These are phyloP conservation scores for Pseudogymnoascus sp. DNA, from an alignment of 2,329 filamentous ascomycete genomes.

Conservation along the genomic window DNA sequence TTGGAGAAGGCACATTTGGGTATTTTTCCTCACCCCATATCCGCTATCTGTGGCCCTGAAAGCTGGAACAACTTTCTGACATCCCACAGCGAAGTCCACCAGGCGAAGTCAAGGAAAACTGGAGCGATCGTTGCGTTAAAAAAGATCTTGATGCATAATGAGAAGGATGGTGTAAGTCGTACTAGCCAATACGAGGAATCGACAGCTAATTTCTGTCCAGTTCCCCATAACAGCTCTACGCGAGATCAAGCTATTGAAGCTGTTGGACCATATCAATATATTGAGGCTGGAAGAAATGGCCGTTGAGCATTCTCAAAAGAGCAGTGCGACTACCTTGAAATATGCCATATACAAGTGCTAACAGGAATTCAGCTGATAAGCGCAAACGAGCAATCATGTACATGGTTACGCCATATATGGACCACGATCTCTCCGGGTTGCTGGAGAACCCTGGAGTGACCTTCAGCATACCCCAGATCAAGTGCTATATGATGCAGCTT, in stretches of 20 bases:
- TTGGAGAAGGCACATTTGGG: constrained; percentile 95
- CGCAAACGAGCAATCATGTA: constrained; percentile 83
- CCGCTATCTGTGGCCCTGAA: not conserved
- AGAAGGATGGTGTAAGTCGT: constrained; percentile 77
- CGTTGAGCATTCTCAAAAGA: constrained; percentile 58
- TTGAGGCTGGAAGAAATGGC: constrained; percentile 91
- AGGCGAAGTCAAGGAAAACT: constrained; percentile 69
- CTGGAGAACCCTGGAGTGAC: constrained; percentile 88
- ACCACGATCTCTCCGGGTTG: constrained; percentile 94
- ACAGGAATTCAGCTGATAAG: constrained; percentile 54
- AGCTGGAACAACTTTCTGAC: constrained; percentile 9
- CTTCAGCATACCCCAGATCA: constrained; percentile 86
- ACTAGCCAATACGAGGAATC: not conserved
- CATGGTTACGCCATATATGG: constrained; percentile 99
- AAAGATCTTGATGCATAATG: constrained; percentile 99
- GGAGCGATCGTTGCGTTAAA: constrained; percentile 79
- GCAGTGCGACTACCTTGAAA: constrained; percentile 11
- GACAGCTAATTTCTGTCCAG: constrained; percentile 31
- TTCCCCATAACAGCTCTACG: constrained; percentile 97
- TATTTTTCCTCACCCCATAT: constrained; percentile 35
- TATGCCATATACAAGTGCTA: constrained; percentile 17
- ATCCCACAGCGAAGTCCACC: constrained; percentile 69
- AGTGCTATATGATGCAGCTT: constrained; percentile 94
- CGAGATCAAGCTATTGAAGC: constrained; percentile 95
- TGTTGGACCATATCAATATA: constrained; percentile 85